Evolutionary conservation across 805 yeast species (phyloP), one percentile per base, ranked within the genome.

Genomic region (Teunomyces aglyptinius): DNA sequence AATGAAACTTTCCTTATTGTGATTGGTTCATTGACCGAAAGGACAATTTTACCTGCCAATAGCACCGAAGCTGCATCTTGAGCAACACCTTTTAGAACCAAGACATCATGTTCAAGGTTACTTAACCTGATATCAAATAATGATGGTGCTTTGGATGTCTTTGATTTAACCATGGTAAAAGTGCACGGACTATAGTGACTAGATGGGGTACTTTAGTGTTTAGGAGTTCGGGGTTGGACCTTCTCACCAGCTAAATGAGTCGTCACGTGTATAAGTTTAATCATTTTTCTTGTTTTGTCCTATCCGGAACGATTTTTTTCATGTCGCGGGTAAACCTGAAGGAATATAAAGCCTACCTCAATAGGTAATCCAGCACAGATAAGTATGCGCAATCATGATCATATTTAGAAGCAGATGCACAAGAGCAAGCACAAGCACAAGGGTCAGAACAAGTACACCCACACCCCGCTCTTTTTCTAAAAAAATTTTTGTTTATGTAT

Each of bases 11-110:
- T 80, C 59, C 81, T 85, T 43, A 92, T 75, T 12, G 81, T 66
- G 46, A 89, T 68, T 2, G 96, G 88, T 53, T 92, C 98, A 10
- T 76, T 73, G 0, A 88, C 81, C 0, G 91, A 77, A 20, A 94
- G 65, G 1, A 85, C 90, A 19, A 94, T 82, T 8, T 81, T 81
- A 3, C 99, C 99, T 1, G 85, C 70, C 22, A 94, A 64, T 5
- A 86, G 68, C 3, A 81, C 87, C 1, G 96, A 83, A 0, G 89
- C 76, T 0, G 97, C 96, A 44, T 85, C 91, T 29, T 77, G 75
- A 5, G 85, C 82, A 1, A 85, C 59, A 1, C 99, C 99, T 54
- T 89, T 85, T 27, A 92, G 64, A 6, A 94, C 78, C 4, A 92
- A 66, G 7, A 91, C 92, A 58, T 89, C 94, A 51, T 82, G 84